phyloP scores from a whole-genome alignment of 1,284 basidiomycete genomes.

The Ustilago lituana region DNA sequence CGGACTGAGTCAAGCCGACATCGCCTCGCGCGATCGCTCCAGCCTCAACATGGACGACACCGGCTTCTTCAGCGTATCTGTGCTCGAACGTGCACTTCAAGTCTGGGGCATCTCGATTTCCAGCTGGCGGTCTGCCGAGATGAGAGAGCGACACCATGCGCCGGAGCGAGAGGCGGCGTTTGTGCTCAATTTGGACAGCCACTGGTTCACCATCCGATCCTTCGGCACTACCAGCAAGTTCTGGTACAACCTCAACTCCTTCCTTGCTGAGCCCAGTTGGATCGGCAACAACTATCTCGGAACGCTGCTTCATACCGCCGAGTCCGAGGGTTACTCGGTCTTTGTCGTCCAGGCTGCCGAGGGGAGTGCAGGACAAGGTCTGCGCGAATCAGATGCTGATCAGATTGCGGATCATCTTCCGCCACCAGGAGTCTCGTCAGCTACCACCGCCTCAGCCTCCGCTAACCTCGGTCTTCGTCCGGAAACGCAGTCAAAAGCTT shows the following conservation, averaged over 20 bases:
- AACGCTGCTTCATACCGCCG: constrained; percentile 59
- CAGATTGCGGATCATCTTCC: constrained; percentile 55
- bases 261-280: constrained; percentile 55
- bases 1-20: constrained; percentile 36
- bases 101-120: constrained; percentile 47
- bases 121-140: constrained; percentile 43
- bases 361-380: constrained; percentile 23
- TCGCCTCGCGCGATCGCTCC: constrained; percentile 29
- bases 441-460: not conserved
- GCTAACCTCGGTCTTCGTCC: constrained; percentile 31
- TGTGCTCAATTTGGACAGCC: constrained; percentile 62
- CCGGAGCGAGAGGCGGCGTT: constrained; percentile 64
- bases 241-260: constrained; percentile 66
- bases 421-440: constrained; percentile 21
- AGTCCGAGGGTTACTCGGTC: constrained; percentile 61
- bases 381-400: constrained; percentile 50
- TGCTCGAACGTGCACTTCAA: constrained; percentile 59
- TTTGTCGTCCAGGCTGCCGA: constrained; percentile 55
- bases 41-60: constrained; percentile 65
- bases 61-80: constrained; percentile 61
- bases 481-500: constrained; percentile 1
- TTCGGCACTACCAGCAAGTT: constrained; percentile 51
- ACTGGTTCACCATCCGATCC: constrained; percentile 64
- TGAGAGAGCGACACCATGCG: constrained; percentile 34
- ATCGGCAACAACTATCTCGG: constrained; percentile 60